phyloP scores from a whole-genome alignment of 306 rosid species.

The Aeschynomene evenia region DNA sequence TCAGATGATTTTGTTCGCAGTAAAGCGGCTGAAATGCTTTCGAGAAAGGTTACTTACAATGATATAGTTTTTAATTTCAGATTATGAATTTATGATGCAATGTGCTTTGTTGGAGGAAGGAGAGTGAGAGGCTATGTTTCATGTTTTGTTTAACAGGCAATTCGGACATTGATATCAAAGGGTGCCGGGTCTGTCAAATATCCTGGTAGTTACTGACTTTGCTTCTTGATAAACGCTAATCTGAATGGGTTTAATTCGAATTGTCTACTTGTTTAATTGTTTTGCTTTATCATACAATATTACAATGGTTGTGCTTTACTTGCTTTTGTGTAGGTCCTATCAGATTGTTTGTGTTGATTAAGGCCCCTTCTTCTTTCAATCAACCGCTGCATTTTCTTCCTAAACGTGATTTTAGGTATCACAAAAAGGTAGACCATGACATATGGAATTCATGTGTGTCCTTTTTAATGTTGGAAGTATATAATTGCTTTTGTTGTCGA shows the following conservation, averaged over 20 bases:
- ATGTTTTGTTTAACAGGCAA: conserved; percentile 56
- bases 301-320: neutral
- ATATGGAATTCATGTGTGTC: neutral
- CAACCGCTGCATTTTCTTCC: conserved; percentile 88
- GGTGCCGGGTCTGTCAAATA: conserved; percentile 75
- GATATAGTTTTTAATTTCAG: conserved; percentile 5
- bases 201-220: conserved; percentile 53
- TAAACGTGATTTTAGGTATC: conserved; percentile 74
- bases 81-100: conserved; percentile 23
- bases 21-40: conserved; percentile 70
- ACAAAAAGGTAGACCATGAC: conserved; percentile 56
- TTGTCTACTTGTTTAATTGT: neutral
- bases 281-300: conserved; percentile 22
- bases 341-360: conserved; percentile 76
- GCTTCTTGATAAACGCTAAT: neutral
- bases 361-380: conserved; percentile 76
- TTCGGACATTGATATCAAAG: conserved; percentile 68
- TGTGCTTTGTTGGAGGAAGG: conserved; percentile 15
- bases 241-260: neutral
- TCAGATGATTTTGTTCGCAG: conserved; percentile 56
- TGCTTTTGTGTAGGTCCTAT: conserved; percentile 49
- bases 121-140: conserved; percentile 7
- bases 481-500: conserved; percentile 11
- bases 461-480: conserved; percentile 2
- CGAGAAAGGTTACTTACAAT: conserved; percentile 62